These are phyloP conservation scores for Pinus albicaulis DNA, from an alignment of 75 land plant species.

Conservation along the genomic window DNA sequence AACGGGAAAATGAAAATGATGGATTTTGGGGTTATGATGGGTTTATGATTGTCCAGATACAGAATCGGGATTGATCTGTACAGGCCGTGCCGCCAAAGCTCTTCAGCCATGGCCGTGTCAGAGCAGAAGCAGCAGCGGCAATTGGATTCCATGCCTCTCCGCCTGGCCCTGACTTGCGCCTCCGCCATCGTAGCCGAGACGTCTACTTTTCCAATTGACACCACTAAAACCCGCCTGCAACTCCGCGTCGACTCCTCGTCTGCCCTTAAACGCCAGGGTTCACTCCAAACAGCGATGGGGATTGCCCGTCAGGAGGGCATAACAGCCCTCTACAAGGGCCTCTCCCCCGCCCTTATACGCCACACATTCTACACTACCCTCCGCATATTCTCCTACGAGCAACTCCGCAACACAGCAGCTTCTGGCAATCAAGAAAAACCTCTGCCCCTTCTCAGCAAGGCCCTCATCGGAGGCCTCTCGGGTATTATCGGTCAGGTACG, in stretches of 20 bases:
- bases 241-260: conserved; percentile 40
- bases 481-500: conserved; percentile 92
- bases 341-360: conserved; percentile 78
- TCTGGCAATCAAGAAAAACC: neutral
- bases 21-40: too few relatives aligned
- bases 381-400: conserved; percentile 80
- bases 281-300: conserved; percentile 46
- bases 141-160: conserved; percentile 14
- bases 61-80: too few relatives aligned
- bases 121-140: too few relatives aligned
- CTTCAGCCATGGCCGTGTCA: too few relatives aligned
- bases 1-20: too few relatives aligned
- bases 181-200: conserved; percentile 86
- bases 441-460: conserved; percentile 27
- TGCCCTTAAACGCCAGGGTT: conserved; percentile 16
- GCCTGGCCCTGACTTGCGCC: conserved; percentile 49
- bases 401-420: conserved; percentile 34
- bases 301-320: conserved; percentile 50
- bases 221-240: conserved; percentile 83
- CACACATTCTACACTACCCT: conserved; percentile 88
- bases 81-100: too few relatives aligned
- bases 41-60: too few relatives aligned
- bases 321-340: conserved; percentile 70
- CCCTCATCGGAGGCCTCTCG: conserved; percentile 74
- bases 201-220: conserved; percentile 86